Evolutionary conservation across 2,329 filamentous ascomycete species (phyloP).

Genomic region (Grosmannia clavigera): DNA sequence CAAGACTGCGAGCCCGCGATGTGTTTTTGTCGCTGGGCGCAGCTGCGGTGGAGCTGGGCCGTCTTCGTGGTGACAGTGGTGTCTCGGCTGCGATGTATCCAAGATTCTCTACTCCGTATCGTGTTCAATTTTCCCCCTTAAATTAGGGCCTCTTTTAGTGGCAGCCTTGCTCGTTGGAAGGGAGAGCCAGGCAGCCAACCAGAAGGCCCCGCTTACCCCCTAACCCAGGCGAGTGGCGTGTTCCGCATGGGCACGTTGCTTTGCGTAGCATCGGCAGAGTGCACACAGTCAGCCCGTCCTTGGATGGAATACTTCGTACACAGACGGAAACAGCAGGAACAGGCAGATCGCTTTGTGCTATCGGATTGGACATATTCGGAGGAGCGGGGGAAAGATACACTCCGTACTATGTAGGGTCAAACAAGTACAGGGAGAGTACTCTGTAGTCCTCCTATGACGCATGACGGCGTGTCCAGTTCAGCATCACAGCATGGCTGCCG

Average conservation of each 20-base stretch:
- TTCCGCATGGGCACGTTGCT: background rate
- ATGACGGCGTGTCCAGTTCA: no score
- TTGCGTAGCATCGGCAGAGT: no score
- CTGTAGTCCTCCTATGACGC: no score
- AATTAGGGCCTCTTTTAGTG: background rate
- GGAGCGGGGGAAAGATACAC: no score
- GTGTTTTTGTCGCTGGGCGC: background rate
- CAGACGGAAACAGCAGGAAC: no score
- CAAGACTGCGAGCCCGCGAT: background rate
- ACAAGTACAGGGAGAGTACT: no score
- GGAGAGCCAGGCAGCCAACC: background rate
- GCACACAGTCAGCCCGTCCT: no score
- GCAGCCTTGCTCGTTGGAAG: background rate
- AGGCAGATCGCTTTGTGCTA: no score
- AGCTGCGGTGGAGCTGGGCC: background rate
- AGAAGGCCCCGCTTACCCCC: background rate
- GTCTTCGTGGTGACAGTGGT: slow-evolving; percentile 4
- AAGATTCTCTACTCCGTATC: slow-evolving; percentile 13
- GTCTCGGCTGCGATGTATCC: slow-evolving; percentile 11
- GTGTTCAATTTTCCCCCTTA: slow-evolving; percentile 1
- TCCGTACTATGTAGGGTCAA: no score
- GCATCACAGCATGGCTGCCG: no score
- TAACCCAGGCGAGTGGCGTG: background rate
- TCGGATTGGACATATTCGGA: no score
- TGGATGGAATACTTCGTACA: no score